Base-by-base conservation (phyloP, 2,329 filamentous ascomycete genomes). In the Colletotrichum aenigma region DNA sequence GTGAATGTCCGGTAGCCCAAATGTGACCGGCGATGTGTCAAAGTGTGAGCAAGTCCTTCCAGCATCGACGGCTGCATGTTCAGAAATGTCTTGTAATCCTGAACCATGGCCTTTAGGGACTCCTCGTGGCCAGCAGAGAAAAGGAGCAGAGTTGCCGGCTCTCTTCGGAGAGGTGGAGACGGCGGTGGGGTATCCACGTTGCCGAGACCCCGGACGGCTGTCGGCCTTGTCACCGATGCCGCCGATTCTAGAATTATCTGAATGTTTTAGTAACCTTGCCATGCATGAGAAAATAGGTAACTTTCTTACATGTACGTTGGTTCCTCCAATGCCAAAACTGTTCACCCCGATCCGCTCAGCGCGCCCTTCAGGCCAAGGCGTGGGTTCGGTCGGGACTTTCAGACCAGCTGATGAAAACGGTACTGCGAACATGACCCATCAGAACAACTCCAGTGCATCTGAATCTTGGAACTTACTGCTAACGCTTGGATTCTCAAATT, bases 301-400 rank as follows among this genome's bases (percentile, higher is more conserved):
- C 2, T 4, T 2, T 16, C 82, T 74, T 8, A 82, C 81, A 56
- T 87, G 85, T 1, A 80, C 84, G 66, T 87, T 86, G 6, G 82
- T 77, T 0, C 86, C 85, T 0, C 86, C 86, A 38, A 83, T 84
- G 4, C 86, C 85, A 72, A 86, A 87, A 0, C 78, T 82, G 76
- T 86, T 86, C 61, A 87, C 77, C 38, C 80, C 81, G 6, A 83
- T 78, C 6, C 85, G 79, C 48, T 82, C 79, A 1, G 58, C n/a
- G 6, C 79, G 69, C 15, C 76, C 76, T 7, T 48, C 6, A 0
- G 84, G 84, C 79, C 79, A 85, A 2, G 79, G 61, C 1, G 58
- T 75, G 0, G 81, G 62, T 58, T 81, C 78, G 0, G 70, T 76
- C 0, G 83, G 82, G 0, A 84, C 82, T 4, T 18, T 65, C 12